Conservation (phyloP, 345 rosid species). For the Geranium rotundifolium region DNA sequence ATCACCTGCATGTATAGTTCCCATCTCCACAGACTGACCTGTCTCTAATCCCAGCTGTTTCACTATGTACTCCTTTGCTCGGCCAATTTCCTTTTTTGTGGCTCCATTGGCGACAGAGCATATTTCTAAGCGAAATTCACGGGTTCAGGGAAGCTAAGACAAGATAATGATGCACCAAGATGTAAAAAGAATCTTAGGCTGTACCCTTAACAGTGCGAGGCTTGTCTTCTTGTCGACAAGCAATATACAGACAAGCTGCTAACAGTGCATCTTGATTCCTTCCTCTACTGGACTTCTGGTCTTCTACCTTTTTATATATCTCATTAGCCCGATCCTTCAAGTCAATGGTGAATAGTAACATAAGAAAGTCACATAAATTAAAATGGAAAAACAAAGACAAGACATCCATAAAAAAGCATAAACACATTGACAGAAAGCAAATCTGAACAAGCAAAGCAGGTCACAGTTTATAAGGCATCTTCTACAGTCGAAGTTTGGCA, state of each 20-base stretch:
- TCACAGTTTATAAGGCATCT: too few species aligned
- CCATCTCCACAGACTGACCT: conserved; percentile 92
- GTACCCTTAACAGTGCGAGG: conserved; percentile 99
- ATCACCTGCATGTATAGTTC: conserved; percentile 96
- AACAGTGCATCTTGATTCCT: conserved; percentile 96
- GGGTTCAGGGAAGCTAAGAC: conserved; percentile 50
- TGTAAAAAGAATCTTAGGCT: conserved; percentile 45
- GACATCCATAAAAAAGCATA: too few species aligned
- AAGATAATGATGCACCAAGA: conserved; percentile 45
- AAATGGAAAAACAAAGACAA: too few species aligned
- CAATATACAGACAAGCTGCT: conserved; percentile 98
- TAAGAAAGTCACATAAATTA: too few species aligned
- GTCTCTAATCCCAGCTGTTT: conserved; percentile 89
- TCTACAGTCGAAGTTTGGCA: too few species aligned
- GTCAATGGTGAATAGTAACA: conserved; percentile 4
- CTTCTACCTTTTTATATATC: conserved; percentile 92
- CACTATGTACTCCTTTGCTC: conserved; percentile 97
- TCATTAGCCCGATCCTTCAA: conserved; percentile 96
- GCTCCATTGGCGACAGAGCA: conserved; percentile 99
- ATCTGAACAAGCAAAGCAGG: too few species aligned
- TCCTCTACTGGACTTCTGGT: conserved; percentile 97
- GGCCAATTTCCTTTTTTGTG: conserved; percentile 95
- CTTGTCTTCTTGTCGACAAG: conserved; percentile 97
- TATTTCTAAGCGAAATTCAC: conserved; percentile 70
- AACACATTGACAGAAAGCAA: too few species aligned